A percentile compares a stretch with the other conserved stretches of the same genome.
phyloP scores from a whole-genome alignment of 2,329 filamentous ascomycete genomes.

The Aspergillus tamarii region DNA sequence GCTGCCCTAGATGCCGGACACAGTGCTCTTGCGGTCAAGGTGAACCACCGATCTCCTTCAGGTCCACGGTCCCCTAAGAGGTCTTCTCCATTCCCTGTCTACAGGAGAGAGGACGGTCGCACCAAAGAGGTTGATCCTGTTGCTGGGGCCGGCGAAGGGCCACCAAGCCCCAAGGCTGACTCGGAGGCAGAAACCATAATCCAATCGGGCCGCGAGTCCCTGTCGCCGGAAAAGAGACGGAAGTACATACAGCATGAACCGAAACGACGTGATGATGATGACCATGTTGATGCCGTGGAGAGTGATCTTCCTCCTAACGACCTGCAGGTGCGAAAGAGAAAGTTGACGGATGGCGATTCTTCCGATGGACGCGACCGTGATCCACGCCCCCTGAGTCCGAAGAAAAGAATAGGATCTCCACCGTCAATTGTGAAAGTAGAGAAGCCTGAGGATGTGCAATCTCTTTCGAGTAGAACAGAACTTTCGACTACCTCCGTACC shows the following conservation, averaged over 20 bases:
- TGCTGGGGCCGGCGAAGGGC: slow-evolving; percentile 38
- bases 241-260: slow-evolving; percentile 45
- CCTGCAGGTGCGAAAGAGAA: slow-evolving; percentile 34
- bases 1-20: slow-evolving; percentile 40
- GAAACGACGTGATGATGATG: slow-evolving; percentile 34
- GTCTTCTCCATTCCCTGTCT: slow-evolving; percentile 21
- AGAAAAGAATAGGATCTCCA: slow-evolving; percentile 32
- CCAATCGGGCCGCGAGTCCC: slow-evolving; percentile 49
- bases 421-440: slow-evolving; percentile 43
- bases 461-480: slow-evolving; percentile 28
- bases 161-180: slow-evolving; percentile 46
- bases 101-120: slow-evolving; percentile 26
- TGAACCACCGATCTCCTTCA: slow-evolving; percentile 30
- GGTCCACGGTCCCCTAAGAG: slow-evolving; percentile 29
- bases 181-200: slow-evolving; percentile 55
- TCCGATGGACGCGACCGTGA: slow-evolving; percentile 25
- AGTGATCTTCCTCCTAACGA: slow-evolving; percentile 27
- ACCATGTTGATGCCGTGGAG: slow-evolving; percentile 22
- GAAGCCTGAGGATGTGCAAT: slow-evolving; percentile 35
- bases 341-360: slow-evolving; percentile 32
- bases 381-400: slow-evolving; percentile 30
- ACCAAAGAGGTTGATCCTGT: slow-evolving; percentile 29
- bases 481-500: slow-evolving; percentile 18
- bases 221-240: slow-evolving; percentile 52
- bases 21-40: slow-evolving; percentile 37